Base-by-base conservation (phyloP, 495 filamentous ascomycete species). In the Aspergillus homomorphus region DNA sequence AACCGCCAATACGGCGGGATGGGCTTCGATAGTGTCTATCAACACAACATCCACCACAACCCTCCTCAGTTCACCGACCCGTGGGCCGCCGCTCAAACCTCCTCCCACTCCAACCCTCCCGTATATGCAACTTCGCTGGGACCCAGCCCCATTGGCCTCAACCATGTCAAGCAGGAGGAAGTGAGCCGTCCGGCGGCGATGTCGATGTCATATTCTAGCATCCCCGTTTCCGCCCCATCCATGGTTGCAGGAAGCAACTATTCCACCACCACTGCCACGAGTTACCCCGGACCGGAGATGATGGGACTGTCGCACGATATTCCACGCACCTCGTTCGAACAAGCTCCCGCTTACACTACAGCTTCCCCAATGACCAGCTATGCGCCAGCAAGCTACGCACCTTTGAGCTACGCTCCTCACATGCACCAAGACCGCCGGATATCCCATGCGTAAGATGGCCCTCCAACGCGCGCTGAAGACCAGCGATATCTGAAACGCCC, bases 31-130 rank as follows among this genome's bases (percentile, higher is more conserved):
- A 85, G 85, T 72, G 79, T 89, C 67, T 83, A 86, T 62, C 88
- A 87, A 38, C 79, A 83, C 71, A 81, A 84, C 66, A 73, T 87
- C 56, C 86, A 87, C 76, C 81, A 84, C 66, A 87, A 78, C 52
- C 72, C 84, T 46, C 90, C 92, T 50, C 89, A 93, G 68, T 98
- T 98, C 79, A 92, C 90, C 68, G 92, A 98, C 71, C 93, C 93
- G 16, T 98, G 92, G 92, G 80, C 79, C 56, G 77, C 87, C 55
- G 74, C 77, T 6, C 73, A 80, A 59, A 74, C 77, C n/a, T 80
- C 86, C 24, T 82, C 87, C 19, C 76, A 84, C 50, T 77, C 79
- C 45, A 73, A 79, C 18, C 76, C 78, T 22, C 77, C 81, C 1
- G 67, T 85, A 24, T 86, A 85, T 58, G 72, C 82, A 51, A 83